These are phyloP conservation scores for Lentinula raphanica DNA, from an alignment of 768 basidiomycete species.

Conservation along the genomic window DNA sequence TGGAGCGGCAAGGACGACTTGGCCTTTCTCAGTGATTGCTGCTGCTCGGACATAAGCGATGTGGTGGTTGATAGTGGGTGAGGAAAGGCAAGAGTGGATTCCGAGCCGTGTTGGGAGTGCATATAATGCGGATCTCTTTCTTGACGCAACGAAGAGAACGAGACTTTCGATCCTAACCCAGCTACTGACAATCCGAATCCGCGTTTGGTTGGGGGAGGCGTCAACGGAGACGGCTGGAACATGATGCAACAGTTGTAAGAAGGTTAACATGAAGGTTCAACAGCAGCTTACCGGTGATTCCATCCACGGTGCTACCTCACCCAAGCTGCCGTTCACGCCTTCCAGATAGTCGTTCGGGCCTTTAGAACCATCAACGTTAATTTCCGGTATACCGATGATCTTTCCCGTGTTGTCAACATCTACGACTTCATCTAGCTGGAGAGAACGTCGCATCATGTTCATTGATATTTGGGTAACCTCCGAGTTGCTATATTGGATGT, in stretches of 20 bases:
- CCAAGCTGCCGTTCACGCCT: background rate
- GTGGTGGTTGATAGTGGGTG: background rate
- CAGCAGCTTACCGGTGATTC: background rate
- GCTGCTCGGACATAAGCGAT: background rate
- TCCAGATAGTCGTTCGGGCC: background rate
- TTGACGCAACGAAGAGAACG: background rate
- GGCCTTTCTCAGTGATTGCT: background rate
- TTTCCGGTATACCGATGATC: constrained; percentile 1
- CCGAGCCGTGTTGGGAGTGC: background rate
- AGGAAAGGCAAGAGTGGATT: background rate
- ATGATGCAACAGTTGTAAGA: no score
- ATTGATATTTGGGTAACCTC: no score
- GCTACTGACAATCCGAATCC: background rate
- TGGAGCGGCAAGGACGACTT: background rate
- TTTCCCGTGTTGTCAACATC: constrained; percentile 2
- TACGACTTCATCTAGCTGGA: background rate
- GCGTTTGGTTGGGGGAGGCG: constrained; percentile 1
- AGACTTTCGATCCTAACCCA: background rate
- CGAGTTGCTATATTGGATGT: no score
- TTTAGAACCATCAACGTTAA: background rate
- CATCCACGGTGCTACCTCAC: background rate
- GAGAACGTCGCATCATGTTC: background rate
- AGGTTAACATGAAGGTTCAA: no score
- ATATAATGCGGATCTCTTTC: background rate
- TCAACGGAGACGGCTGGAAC: background rate